A percentile compares a stretch with the other conserved stretches of the same genome.
Evolutionary conservation across 2,329 filamentous ascomycete genomes (phyloP).

Genomic region (Ophiostoma ulmi): DNA sequence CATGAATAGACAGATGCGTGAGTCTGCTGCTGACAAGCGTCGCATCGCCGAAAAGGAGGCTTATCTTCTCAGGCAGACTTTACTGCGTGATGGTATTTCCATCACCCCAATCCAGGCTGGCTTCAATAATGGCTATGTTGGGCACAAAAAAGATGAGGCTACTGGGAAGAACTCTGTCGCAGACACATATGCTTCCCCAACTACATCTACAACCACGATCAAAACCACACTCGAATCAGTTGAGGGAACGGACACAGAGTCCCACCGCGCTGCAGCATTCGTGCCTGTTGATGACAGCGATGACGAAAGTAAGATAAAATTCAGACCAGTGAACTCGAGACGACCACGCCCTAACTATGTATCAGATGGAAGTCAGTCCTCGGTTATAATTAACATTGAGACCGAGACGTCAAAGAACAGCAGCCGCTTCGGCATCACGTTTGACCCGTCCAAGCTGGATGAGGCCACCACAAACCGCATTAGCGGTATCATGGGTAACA

Average conservation of each 20-base stretch:
- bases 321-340: background rate
- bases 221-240: background rate
- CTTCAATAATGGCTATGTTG: background rate
- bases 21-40: slow-evolving; percentile 20
- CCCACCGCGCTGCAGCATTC: background rate
- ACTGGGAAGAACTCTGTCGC: background rate
- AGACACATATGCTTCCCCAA: too few relatives aligned
- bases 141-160: background rate
- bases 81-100: background rate
- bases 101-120: background rate
- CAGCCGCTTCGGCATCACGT: slow-evolving; percentile 21
- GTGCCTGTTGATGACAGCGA: slow-evolving; percentile 1
- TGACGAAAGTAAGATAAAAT: slow-evolving; percentile 16
- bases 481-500: background rate
- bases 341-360: slow-evolving; percentile 13
- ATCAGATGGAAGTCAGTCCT: slow-evolving; percentile 7
- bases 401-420: slow-evolving; percentile 16
- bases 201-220: background rate
- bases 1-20: background rate
- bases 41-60: slow-evolving; percentile 22
- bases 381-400: slow-evolving; percentile 21
- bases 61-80: background rate
- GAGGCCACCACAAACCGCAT: background rate
- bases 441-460: slow-evolving; percentile 21
- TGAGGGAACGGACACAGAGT: background rate